These are phyloP conservation scores for Fraxinus velutina DNA, from an alignment of 305 asterid genomes.

Conservation along the genomic window DNA sequence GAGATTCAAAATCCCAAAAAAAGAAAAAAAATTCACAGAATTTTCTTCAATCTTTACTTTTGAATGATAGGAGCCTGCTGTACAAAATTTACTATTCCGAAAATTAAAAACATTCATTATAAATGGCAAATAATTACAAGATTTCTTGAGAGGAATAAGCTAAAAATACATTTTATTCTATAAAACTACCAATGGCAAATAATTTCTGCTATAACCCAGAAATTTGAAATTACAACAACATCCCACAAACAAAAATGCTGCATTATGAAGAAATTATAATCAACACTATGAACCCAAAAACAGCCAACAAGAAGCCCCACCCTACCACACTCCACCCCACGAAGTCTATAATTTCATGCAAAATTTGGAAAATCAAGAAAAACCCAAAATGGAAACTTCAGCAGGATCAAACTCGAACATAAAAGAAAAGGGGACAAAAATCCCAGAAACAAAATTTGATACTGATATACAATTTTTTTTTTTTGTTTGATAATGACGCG, in stretches of 20 bases:
- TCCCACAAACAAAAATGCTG: not conserved
- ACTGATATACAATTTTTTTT: not conserved
- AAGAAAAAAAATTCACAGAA: not conserved
- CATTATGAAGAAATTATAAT: not conserved
- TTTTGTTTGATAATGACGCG: slow-evolving; percentile 10
- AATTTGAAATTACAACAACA: slow-evolving; percentile 10
- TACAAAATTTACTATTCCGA: not conserved
- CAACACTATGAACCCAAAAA: not conserved
- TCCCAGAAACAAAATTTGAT: not conserved
- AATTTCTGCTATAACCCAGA: not conserved
- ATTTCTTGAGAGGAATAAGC: not conserved
- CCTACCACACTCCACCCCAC: slow-evolving; percentile 5
- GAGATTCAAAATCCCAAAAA: slow-evolving; percentile 7
- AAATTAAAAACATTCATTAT: not conserved
- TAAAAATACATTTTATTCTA: not conserved
- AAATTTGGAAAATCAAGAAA: slow-evolving; percentile 17
- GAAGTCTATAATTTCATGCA: slow-evolving; percentile 18
- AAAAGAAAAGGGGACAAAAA: not conserved
- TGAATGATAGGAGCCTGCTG: slow-evolving; percentile 23
- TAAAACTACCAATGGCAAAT: slow-evolving; percentile 8
- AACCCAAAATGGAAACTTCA: not conserved
- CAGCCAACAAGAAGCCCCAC: not conserved
- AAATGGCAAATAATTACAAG: not conserved
- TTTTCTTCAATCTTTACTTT: slow-evolving; percentile 11
- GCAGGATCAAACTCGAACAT: not conserved